Evolutionary conservation across 1,139 yeast species (phyloP).

Genomic region (Suhomyces panamericanus): DNA sequence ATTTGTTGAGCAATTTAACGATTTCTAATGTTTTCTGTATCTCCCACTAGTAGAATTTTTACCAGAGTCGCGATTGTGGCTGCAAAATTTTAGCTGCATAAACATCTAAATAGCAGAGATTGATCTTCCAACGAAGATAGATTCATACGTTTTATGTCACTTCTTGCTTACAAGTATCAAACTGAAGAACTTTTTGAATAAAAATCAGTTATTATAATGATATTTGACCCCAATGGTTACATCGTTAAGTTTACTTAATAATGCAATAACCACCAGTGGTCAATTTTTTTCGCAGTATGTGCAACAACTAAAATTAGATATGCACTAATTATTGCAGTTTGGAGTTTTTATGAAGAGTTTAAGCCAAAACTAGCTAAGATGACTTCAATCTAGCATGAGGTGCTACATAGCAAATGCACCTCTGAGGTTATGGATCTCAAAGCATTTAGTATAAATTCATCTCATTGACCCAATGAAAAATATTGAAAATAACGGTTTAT

Average conservation of each 20-base stretch:
- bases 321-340: no score
- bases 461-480: no score
- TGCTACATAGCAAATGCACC: neutral
- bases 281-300: neutral
- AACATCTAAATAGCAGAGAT: neutral
- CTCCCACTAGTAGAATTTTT: neutral
- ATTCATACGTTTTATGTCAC: no score
- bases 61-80: neutral
- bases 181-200: no score
- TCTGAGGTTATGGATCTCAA: neutral
- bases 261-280: constrained; percentile 9
- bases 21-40: neutral
- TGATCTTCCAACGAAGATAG: no score
- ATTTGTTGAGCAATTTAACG: neutral
- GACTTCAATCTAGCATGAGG: no score
- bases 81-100: neutral
- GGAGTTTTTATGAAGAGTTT: no score
- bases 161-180: no score
- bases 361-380: no score
- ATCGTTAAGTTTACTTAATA: neutral
- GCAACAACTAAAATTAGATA: no score
- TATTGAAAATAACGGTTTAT: neutral
- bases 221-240: constrained; percentile 3
- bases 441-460: no score
- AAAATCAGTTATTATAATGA: neutral